Evolutionary conservation across 139 green algal genomes (phyloP), one percentile per base, ranked within the genome.

Genomic region (Volvox reticuliferus): DNA sequence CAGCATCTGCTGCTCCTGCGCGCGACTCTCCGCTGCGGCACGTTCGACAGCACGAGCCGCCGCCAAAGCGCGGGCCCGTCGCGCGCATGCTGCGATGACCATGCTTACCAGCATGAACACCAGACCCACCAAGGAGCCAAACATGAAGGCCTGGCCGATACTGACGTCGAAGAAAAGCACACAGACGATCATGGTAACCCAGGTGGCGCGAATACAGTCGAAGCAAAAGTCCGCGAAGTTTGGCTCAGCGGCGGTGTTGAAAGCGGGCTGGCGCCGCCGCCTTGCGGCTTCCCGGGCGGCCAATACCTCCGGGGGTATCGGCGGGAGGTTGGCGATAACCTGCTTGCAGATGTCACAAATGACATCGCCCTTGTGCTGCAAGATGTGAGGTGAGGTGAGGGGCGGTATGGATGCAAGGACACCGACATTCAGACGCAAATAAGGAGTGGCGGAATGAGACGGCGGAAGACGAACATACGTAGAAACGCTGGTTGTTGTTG

Each of bases 181-280:
- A 87, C 93, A 94, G 24, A 96, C 89, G 82, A 97, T 96, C 73
- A 93, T 95, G 79, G 93, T 91, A 50, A 98, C 88, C 97, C 97
- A 99, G 1, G 93, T 96, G 63, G 98, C 94, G 37, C 97, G 90
- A 24, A 99, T 95, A 91, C 93, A 97, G 88, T 99, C 97, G 87
- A 99, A 99, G 22, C 97, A 76, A 33, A 98, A 94, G 87, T 98
- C 96, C 17, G 95, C 94, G 62, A 82, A 63, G 55, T 90, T 91
- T 67, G 88, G 92, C 17, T 92, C 82, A 19, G 85, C 30, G 36
- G 89, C 62, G 32, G 89, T 88, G 50, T 92, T 50, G 82, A 93
- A 93, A 63, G 55, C 62, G 82, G 91, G 91, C 79, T 91, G 67
- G 2, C 86, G 79, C 1, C 91, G 86, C 16, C 91, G 55, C 18